Conservation (phyloP, 2,329 filamentous ascomycete genomes). For the Hymenoscyphus albidus region DNA sequence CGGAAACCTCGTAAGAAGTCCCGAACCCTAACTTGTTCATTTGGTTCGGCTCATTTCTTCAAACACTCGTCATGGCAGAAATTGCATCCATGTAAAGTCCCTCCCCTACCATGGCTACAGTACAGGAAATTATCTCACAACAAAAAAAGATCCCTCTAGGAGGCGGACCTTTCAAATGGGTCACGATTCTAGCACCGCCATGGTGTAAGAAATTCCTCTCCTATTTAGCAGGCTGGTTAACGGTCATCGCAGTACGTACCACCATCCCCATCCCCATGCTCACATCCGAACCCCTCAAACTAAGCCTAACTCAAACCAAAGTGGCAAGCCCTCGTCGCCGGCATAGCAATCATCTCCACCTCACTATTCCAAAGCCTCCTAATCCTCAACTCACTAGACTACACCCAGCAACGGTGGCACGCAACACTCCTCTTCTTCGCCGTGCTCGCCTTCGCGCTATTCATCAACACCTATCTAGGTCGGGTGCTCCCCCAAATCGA, state of each 20-base stretch:
- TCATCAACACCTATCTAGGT: not conserved
- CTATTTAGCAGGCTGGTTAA: not conserved
- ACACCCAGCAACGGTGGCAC: not conserved
- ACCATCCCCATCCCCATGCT: not conserved
- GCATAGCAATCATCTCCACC: not conserved
- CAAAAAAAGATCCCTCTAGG: not conserved
- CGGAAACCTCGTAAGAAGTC: not conserved
- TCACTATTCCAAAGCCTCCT: not conserved
- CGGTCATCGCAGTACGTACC: not conserved
- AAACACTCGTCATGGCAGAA: constrained; percentile 3
- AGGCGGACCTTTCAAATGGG: constrained; percentile 1
- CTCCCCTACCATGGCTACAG: too few species aligned
- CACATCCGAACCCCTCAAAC: not conserved
- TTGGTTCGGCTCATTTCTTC: constrained; percentile 1
- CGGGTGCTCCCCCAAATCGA: not conserved
- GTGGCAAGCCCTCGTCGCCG: not conserved
- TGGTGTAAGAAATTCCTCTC: constrained; percentile 1
- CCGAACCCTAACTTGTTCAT: not conserved
- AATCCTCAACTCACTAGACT: not conserved
- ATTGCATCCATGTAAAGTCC: constrained; percentile 3
- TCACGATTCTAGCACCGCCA: not conserved
- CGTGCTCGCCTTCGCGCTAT: not conserved
- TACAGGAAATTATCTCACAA: not conserved
- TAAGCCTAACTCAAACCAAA: not conserved
- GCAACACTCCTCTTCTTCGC: not conserved